Evolutionary conservation across 805 yeast species (phyloP).

Genomic region (Spathaspora boniae): DNA sequence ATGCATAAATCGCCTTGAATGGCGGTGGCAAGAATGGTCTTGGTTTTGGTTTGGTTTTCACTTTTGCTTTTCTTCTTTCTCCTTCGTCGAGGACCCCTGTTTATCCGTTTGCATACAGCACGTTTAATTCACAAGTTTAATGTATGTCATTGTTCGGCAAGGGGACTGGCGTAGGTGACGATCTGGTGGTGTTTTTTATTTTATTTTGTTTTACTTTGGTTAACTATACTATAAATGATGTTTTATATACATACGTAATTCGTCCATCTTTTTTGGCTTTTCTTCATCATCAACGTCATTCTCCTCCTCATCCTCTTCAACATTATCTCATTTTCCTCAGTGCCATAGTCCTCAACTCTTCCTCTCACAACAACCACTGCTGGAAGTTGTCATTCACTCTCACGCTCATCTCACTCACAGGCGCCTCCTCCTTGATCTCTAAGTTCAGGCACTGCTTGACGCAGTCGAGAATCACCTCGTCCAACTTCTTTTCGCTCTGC

Average conservation of each 20-base stretch:
- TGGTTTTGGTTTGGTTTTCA: conserved; percentile 52
- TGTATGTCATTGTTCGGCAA: conserved; percentile 1
- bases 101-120: no score
- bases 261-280: not conserved
- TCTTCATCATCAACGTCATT: not conserved
- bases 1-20: conserved; percentile 18
- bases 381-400: conserved; percentile 57
- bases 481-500: conserved; percentile 16
- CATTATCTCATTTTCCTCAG: not conserved
- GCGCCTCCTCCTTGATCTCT: conserved; percentile 42
- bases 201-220: conserved; percentile 1
- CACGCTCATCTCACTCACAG: conserved; percentile 47
- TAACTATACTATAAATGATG: no score
- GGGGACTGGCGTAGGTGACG: not conserved
- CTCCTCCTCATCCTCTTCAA: not conserved
- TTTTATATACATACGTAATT: no score
- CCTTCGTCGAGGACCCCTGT: not conserved
- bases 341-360: no score
- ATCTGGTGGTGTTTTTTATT: not conserved
- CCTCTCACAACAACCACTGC: conserved; percentile 68
- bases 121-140: not conserved
- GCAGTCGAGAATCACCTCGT: conserved; percentile 47
- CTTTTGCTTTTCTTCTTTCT: conserved; percentile 13
- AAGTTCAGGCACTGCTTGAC: conserved; percentile 50
- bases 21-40: conserved; percentile 26